Evolutionary conservation across 352 stramenopile genomes (phyloP), one percentile per base, ranked within the genome.

Genomic region (Saprolegnia diclina): DNA sequence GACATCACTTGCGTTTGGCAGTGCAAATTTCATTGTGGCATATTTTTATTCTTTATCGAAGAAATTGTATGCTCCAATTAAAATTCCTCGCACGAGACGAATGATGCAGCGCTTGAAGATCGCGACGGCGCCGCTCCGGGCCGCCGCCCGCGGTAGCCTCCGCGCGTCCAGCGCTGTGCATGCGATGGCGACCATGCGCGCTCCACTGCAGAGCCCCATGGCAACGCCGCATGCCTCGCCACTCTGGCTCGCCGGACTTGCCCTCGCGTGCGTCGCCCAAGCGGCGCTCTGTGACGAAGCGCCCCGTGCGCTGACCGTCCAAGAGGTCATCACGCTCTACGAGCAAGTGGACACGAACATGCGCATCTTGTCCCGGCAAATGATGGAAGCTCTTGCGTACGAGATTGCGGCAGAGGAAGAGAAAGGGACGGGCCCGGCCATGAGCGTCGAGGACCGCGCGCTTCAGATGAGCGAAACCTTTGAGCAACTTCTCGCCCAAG

Each of bases 401-500:
- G 57, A 66, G n/a, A 66, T 66, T 24, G 57, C 48, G 9, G 21
- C 50, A 9, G 57, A 66, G 32, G n/a, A 52, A 11, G 57, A 53
- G 24, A 66, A 66, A 21, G 57, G 50, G 40, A 50, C 38, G 22
- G 40, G 37, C 24, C 35, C 18, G 29, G 29, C 29, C 6, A 38
- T 66, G 57, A 66, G 57, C 22, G 57, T 66, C 42, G 79, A 92
- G 64, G 83, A 92, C 64, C 80, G 85, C 42, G 85, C 85, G 56
- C 77, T 93, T 4, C 76, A 89, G 45, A 93, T 93, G 85, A 92
- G 83, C 72, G 87, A 92, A 38, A 77, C 78, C 35, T 93, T 93
- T 59, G 85, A 93, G 72, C 79, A 77, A 11, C 88, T 84, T 69
- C 76, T 93, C 9, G 81, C 89, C 64, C 87, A 85, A 68, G 85